These are phyloP conservation scores for Pezicula neosporulosa DNA, from an alignment of 2,329 filamentous ascomycete species.

Conservation along the genomic window DNA sequence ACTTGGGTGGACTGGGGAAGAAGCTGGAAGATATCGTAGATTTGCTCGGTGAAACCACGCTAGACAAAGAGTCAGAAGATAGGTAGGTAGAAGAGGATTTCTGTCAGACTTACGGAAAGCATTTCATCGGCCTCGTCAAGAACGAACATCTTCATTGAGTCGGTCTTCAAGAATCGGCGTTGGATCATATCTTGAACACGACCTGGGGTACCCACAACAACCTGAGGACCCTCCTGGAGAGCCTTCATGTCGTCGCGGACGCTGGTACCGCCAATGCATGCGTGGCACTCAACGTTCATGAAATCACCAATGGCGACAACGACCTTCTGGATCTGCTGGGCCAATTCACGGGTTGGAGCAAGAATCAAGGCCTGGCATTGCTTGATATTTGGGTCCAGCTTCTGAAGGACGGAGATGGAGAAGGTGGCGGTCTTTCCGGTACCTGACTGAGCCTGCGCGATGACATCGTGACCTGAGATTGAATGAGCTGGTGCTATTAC, in stretches of 20 bases:
- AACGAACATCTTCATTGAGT: slow-evolving; percentile 99
- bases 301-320: slow-evolving; percentile 98
- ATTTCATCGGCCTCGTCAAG: slow-evolving; percentile 99
- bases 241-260: slow-evolving; percentile 99
- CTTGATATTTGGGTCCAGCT: slow-evolving; percentile 94
- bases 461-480: slow-evolving; percentile 84
- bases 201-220: slow-evolving; percentile 95
- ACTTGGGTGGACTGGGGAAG: slow-evolving; percentile 98
- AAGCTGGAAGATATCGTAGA: slow-evolving; percentile 99
- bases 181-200: slow-evolving; percentile 99
- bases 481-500: slow-evolving; percentile 13
- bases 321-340: slow-evolving; percentile 99
- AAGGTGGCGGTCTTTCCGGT: slow-evolving; percentile 99
- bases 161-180: slow-evolving; percentile 93
- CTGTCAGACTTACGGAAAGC: slow-evolving; percentile 67
- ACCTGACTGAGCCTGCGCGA: slow-evolving; percentile 98
- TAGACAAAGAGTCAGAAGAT: slow-evolving; percentile 38
- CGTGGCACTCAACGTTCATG: slow-evolving; percentile 99
- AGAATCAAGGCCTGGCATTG: slow-evolving; percentile 97
- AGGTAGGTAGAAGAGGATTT: neutral
- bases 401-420: slow-evolving; percentile 98
- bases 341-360: slow-evolving; percentile 95
- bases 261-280: slow-evolving; percentile 97
- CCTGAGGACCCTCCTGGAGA: slow-evolving; percentile 91
- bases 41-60: slow-evolving; percentile 99